Percentiles rank a stretch among this genome's conserved stretches.
Evolutionary conservation across 1,284 basidiomycete genomes (phyloP).

Genomic region (Fomitiporia mediterranea): DNA sequence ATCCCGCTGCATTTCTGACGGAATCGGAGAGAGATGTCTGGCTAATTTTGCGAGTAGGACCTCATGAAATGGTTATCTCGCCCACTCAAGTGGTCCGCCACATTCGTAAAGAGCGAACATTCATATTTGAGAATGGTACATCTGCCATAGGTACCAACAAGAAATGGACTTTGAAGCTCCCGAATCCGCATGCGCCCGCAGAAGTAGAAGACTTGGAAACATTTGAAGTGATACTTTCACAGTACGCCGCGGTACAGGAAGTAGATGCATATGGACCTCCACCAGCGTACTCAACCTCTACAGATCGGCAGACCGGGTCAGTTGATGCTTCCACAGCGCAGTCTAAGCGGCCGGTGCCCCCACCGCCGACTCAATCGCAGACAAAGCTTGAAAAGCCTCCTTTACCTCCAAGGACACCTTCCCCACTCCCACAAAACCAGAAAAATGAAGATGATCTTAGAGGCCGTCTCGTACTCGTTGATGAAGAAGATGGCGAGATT

Average conservation of each 20-base stretch:
- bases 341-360: slow-evolving; percentile 12
- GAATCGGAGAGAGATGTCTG: slow-evolving; percentile 44
- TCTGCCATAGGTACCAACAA: neutral
- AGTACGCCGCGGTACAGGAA: slow-evolving; percentile 48
- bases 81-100: slow-evolving; percentile 17
- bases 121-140: slow-evolving; percentile 39
- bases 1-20: neutral
- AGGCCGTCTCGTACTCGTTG: slow-evolving; percentile 68
- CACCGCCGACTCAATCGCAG: neutral
- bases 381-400: neutral
- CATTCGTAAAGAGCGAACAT: slow-evolving; percentile 36
- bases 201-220: slow-evolving; percentile 59
- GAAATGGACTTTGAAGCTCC: slow-evolving; percentile 13
- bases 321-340: neutral
- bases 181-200: slow-evolving; percentile 29
- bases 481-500: slow-evolving; percentile 71
- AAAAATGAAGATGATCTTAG: slow-evolving; percentile 44
- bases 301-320: neutral
- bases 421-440: slow-evolving; percentile 12
- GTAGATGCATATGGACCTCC: slow-evolving; percentile 5
- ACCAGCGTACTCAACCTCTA: neutral
- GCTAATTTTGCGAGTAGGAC: slow-evolving; percentile 56
- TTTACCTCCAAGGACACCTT: slow-evolving; percentile 24
- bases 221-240: slow-evolving; percentile 63
- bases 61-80: slow-evolving; percentile 28